phyloP scores from a whole-genome alignment of 1,139 yeast genomes.

The Pichia cactophila region DNA sequence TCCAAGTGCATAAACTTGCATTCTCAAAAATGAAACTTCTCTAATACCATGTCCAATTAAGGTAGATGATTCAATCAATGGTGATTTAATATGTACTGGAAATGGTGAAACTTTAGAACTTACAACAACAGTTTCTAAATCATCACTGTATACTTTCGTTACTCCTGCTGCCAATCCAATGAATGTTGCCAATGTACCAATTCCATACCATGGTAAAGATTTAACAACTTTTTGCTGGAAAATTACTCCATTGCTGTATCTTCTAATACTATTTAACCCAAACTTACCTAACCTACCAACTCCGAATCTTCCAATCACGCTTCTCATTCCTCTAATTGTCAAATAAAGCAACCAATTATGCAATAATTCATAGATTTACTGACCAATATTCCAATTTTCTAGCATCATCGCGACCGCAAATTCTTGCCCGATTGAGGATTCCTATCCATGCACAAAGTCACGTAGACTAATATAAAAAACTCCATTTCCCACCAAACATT shows the following conservation, averaged over 20 bases:
- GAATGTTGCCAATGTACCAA: background rate
- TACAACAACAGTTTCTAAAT: conserved; percentile 26
- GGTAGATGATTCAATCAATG: conserved; percentile 31
- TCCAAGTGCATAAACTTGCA: conserved; percentile 84
- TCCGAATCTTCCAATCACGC: no score
- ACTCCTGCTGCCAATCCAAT: background rate
- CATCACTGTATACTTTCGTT: background rate
- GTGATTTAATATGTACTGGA: conserved; percentile 31
- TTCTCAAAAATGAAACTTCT: conserved; percentile 70
- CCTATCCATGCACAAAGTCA: background rate
- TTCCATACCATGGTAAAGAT: background rate
- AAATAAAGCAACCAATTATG: no score
- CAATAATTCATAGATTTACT: no score
- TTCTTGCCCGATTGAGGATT: background rate
- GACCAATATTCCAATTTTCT: no score
- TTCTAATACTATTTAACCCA: no score
- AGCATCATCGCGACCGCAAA: no score
- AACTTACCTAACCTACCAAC: no score
- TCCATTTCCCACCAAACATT: background rate
- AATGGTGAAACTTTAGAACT: conserved; percentile 48
- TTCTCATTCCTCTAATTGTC: no score
- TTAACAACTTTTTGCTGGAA: no score
- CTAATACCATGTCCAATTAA: conserved; percentile 77
- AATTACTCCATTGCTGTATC: no score
- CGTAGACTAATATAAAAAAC: background rate